These are phyloP conservation scores for Coemansia sp. DNA, from an alignment of 192 early-diverging fungal genomes.

Conservation along the genomic window DNA sequence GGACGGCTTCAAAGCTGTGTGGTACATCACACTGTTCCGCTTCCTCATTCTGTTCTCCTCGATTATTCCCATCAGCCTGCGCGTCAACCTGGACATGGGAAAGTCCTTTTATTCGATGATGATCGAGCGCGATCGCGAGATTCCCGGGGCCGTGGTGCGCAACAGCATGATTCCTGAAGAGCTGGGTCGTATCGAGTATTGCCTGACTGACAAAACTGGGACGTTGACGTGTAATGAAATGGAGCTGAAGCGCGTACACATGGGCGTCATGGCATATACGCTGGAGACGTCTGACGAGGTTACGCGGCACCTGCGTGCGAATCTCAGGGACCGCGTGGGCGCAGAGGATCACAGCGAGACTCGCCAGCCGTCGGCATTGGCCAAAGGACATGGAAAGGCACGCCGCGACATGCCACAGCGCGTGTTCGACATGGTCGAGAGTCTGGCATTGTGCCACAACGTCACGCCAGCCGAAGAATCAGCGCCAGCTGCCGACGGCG, in stretches of 20 bases:
- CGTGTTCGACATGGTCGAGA: constrained; percentile 83
- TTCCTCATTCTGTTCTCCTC: constrained; percentile 95
- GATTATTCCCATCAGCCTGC: constrained; percentile 93
- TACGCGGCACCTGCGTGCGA: constrained; percentile 61
- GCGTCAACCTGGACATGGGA: constrained; percentile 96
- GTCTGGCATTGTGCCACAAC: constrained; percentile 89
- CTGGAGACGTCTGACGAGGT: constrained; percentile 90
- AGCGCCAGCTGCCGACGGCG: constrained; percentile 6
- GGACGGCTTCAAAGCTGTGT: constrained; percentile 84
- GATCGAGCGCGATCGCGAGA: constrained; percentile 85
- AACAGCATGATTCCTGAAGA: constrained; percentile 96
- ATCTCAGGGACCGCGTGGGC: constrained; percentile 22
- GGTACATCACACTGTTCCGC: constrained; percentile 89
- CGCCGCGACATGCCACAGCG: constrained; percentile 82
- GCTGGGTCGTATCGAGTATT: constrained; percentile 89
- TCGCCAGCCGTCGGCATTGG: neutral
- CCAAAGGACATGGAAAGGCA: constrained; percentile 56
- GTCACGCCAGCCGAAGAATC: constrained; percentile 61
- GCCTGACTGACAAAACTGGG: constrained; percentile 94
- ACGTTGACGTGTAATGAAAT: constrained; percentile 96
- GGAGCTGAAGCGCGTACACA: constrained; percentile 91
- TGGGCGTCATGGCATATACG: constrained; percentile 94
- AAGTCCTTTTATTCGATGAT: constrained; percentile 89
- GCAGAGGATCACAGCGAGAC: neutral
- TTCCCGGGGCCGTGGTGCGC: constrained; percentile 83